Percentiles rank a stretch among this genome's conserved stretches.
phyloP scores from a whole-genome alignment of 352 stramenopile genomes.

The Phytophthora constricta region DNA sequence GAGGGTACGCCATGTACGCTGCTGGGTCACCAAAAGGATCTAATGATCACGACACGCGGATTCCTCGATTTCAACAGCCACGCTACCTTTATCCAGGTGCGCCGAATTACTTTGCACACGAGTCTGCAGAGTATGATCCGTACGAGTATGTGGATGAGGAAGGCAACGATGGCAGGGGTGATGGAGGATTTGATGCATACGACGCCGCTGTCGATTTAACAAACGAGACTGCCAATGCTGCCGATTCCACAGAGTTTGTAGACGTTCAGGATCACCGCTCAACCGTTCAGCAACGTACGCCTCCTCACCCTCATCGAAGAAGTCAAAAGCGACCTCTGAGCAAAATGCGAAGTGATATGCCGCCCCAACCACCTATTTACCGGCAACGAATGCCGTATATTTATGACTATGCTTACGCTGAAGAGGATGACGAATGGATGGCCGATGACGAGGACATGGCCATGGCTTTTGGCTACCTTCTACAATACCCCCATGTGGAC shows the following conservation, averaged over 20 bases:
- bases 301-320: constrained; percentile 10
- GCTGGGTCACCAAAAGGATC: constrained; percentile 4
- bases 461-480: constrained; percentile 28
- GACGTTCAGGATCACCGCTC: constrained; percentile 17
- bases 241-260: constrained; percentile 12
- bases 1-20: constrained; percentile 25
- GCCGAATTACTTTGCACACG: constrained; percentile 15
- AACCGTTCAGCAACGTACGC: constrained; percentile 12
- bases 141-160: constrained; percentile 21
- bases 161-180: background rate
- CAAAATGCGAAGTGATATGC: constrained; percentile 23
- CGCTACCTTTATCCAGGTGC: constrained; percentile 27
- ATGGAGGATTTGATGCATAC: constrained; percentile 12
- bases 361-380: constrained; percentile 34
- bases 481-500: constrained; percentile 22
- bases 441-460: constrained; percentile 39
- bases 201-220: constrained; percentile 25
- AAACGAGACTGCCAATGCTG: constrained; percentile 15
- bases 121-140: constrained; percentile 14
- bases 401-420: constrained; percentile 45
- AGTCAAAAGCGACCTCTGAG: constrained; percentile 34
- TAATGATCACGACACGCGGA: constrained; percentile 16
- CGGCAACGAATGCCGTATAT: constrained; percentile 39
- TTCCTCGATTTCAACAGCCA: constrained; percentile 5
- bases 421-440: constrained; percentile 46